phyloP scores from a whole-genome alignment of 352 stramenopile genomes.

The Phytopythium ostracodes region DNA sequence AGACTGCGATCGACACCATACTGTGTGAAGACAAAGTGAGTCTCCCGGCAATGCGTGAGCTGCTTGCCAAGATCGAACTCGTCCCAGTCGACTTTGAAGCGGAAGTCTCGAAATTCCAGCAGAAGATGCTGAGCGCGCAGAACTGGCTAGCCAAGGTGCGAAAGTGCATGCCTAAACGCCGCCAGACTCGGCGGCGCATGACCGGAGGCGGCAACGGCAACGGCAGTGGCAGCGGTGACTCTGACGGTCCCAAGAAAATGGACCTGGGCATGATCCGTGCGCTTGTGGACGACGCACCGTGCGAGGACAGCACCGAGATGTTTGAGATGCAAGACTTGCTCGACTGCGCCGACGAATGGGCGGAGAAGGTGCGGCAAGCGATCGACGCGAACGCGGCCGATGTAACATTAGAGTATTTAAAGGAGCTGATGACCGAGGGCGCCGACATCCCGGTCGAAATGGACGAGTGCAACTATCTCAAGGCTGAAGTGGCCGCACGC shows the following conservation, averaged over 20 bases:
- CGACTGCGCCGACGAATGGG: slow-evolving; percentile 83
- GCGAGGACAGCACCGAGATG: slow-evolving; percentile 80
- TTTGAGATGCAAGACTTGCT: slow-evolving; percentile 90
- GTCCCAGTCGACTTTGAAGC: slow-evolving; percentile 83
- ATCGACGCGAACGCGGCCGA: slow-evolving; percentile 64
- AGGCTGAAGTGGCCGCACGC: slow-evolving; percentile 71
- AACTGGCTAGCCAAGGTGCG: slow-evolving; percentile 82
- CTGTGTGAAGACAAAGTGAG: slow-evolving; percentile 80
- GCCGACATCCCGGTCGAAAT: slow-evolving; percentile 86
- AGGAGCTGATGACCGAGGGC: slow-evolving; percentile 74
- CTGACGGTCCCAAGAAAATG: slow-evolving; percentile 60
- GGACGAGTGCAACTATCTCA: slow-evolving; percentile 79
- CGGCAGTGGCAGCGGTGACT: slow-evolving; percentile 28
- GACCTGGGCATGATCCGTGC: slow-evolving; percentile 75
- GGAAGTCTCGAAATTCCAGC: slow-evolving; percentile 76
- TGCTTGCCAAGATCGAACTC: slow-evolving; percentile 77
- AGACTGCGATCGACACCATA: slow-evolving; percentile 61
- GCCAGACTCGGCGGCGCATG: slow-evolving; percentile 35
- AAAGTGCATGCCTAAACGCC: slow-evolving; percentile 84
- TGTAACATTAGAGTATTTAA: slow-evolving; percentile 63
- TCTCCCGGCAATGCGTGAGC: slow-evolving; percentile 70
- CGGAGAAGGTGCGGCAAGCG: slow-evolving; percentile 68
- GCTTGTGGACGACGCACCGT: slow-evolving; percentile 82
- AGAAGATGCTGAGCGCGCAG: slow-evolving; percentile 83
- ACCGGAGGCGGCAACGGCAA: not conserved